Evolutionary conservation across 371 early-diverging fungal genomes (phyloP), one percentile per base, ranked within the genome.

Genomic region (Massospora cicadina): DNA sequence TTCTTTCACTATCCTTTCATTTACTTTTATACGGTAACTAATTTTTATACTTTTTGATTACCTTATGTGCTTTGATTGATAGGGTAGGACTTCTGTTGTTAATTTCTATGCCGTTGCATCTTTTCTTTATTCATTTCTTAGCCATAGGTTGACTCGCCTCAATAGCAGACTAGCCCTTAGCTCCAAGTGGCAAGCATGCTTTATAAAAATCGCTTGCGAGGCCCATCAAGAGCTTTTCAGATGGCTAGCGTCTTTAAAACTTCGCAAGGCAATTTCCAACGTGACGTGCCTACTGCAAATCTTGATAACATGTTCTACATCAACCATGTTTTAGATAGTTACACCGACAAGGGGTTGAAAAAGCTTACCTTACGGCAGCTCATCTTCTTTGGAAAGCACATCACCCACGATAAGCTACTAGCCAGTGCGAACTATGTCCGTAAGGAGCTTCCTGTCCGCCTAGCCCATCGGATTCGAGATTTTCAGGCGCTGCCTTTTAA

Each of bases 401-500:
- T 95, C 72, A 90, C 82, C 29, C 74, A 76, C 23, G 88, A 87
- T 17, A 88, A 89, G 68, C 79, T 97, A 2, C 65, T 95, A 17
- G 80, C 82, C 58, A 82, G 85, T 7, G 92, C 90, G 29, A 89
- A 92, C 70, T 93, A 91, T 79, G 86, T 93, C 30, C 82, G 91
- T 23, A 77, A 82, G 25, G 95, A 97, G 73, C 78, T 97, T 1
- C 84, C 93, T 0, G 83, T 95, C 10, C 85, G 96, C 23, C 77
- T 97, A 27, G 90, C 98, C 2, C 90, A 93, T 72, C 82, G 94
- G 1, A 91, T 97, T 33, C 79, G 85, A 24, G 90, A 87, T 66
- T 89, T 91, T 69, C 90, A 89, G 65, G 84, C 83, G 43, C 77
- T 95, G 29, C 97, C 97, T 1, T 95, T 90, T 67, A 87, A 92